Percentiles rank a stretch among this genome's conserved stretches.
Conservation (phyloP, 495 filamentous ascomycete genomes). For the Penicillium simplicissimum region DNA sequence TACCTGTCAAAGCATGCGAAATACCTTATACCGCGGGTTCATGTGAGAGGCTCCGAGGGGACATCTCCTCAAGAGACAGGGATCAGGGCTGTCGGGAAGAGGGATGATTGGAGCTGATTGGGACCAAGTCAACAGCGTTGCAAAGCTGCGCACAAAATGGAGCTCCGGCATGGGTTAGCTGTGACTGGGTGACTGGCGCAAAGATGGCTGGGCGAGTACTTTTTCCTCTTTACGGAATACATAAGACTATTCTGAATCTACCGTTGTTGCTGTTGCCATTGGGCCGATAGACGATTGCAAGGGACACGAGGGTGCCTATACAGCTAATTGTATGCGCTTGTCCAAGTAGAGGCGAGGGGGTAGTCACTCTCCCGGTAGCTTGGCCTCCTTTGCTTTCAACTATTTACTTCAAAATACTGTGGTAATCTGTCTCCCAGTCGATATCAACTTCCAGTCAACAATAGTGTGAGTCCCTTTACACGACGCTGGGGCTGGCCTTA, state of each 20-base stretch:
- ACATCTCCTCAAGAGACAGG: constrained; percentile 19
- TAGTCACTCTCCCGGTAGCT: neutral
- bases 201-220: too few relatives aligned
- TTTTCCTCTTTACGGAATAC: too few relatives aligned
- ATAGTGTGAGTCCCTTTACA: neutral
- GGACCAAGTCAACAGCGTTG: constrained; percentile 10
- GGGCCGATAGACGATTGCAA: constrained; percentile 10
- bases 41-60: constrained; percentile 21
- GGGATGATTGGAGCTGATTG: constrained; percentile 12
- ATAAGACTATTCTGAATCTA: too few relatives aligned
- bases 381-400: constrained; percentile 17
- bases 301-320: constrained; percentile 17
- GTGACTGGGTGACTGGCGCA: too few relatives aligned
- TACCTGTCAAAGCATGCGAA: constrained; percentile 32
- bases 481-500: neutral
- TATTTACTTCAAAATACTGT: neutral
- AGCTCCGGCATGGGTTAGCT: neutral
- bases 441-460: constrained; percentile 7
- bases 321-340: constrained; percentile 6
- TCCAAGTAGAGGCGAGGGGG: neutral
- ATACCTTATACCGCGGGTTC: constrained; percentile 31
- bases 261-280: too few relatives aligned
- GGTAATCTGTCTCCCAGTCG: neutral
- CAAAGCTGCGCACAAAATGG: neutral
- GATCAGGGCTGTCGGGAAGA: constrained; percentile 16